Base-by-base conservation (phyloP, 1,139 yeast species). In the Suhomyces coccinellae region DNA sequence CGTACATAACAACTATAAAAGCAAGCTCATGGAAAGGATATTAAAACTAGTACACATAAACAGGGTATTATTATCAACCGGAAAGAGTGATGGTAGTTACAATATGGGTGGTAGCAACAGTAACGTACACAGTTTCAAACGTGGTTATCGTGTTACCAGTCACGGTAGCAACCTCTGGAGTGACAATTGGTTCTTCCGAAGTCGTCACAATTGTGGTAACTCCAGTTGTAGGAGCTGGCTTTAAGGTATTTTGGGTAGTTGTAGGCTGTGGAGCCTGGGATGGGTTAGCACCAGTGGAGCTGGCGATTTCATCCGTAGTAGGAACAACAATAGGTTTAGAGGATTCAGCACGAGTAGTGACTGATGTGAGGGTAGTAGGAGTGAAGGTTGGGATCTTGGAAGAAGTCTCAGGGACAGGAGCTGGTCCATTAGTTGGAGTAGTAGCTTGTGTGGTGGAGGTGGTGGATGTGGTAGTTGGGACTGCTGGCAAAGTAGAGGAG, bases 91-190 rank as follows among this genome's bases (percentile, higher is more conserved):
- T 43, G 22, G 50, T 47, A 11, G 48, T 38, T 16, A 44, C 42
- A 17, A 46, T 27, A 31, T 48, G 50, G 13, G 43, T 37, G 16
- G 53, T 47, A 14, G 48, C 43, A n/a, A 50, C 52, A 17, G 54
- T 51, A 27, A 36, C 27, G 49, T 48, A 52, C 13, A 40, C 41
- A 7, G 57, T 53, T 33, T 43, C 45, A 14, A 49, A 44, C 13
- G 56, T 49, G 28, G 48, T 41, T 36, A 44, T 16, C 13, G 36
- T 15, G 36, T 17, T 22, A 14, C 43, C 43, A 15, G 16, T 15
- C 11, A 40, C 36, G 6, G 15, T 12, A 10, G 24, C 34, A n/a
- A 36, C 24, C 12, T 27, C 22, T 8, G 34, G 38, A 14, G 33
- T 28, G 13, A 40, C 33, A 27, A 28, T 24, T 22, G 37, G 11